These are phyloP conservation scores for Galerina sulciceps DNA, from an alignment of 768 basidiomycete genomes.

Conservation along the genomic window DNA sequence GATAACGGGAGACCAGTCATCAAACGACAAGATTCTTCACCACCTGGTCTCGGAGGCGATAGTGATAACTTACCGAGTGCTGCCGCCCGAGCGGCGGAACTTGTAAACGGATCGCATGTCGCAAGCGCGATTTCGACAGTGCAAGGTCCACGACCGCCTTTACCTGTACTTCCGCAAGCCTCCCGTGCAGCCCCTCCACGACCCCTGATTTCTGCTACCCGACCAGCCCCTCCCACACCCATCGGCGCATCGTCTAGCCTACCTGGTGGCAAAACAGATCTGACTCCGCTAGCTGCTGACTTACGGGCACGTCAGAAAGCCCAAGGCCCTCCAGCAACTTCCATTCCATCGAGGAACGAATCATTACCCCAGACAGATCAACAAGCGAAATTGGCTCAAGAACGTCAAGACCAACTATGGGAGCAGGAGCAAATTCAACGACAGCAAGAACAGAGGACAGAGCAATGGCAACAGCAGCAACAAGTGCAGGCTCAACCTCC, in stretches of 20 bases:
- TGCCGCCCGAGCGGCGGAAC: slow-evolving; percentile 64
- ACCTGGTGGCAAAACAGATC: slow-evolving; percentile 45
- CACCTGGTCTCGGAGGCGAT: slow-evolving; percentile 44
- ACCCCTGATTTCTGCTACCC: slow-evolving; percentile 48
- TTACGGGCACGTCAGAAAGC: slow-evolving; percentile 67
- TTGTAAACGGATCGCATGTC: slow-evolving; percentile 57
- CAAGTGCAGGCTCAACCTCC: slow-evolving; percentile 32
- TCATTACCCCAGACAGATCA: slow-evolving; percentile 35
- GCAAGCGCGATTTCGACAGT: slow-evolving; percentile 39
- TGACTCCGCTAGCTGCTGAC: slow-evolving; percentile 67
- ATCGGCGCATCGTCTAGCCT: slow-evolving; percentile 40
- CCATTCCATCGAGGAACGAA: slow-evolving; percentile 52
- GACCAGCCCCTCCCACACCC: slow-evolving; percentile 75
- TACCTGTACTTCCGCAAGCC: slow-evolving; percentile 29
- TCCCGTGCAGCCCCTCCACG: slow-evolving; percentile 33
- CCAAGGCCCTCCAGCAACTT: slow-evolving; percentile 47
- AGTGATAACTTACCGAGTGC: slow-evolving; percentile 47
- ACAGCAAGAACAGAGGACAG: slow-evolving; percentile 36
- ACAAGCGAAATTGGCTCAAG: slow-evolving; percentile 27
- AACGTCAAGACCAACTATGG: slow-evolving; percentile 34
- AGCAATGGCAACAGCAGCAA: slow-evolving; percentile 39
- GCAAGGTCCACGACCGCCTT: slow-evolving; percentile 34
- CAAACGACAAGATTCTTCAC: slow-evolving; percentile 46
- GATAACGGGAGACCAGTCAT: slow-evolving; percentile 30
- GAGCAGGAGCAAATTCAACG: slow-evolving; percentile 28